Percentiles rank a stretch among this genome's conserved stretches.
These are phyloP conservation scores for Paraleonurus japonicus DNA, from an alignment of 257 asterid species.

Conservation along the genomic window DNA sequence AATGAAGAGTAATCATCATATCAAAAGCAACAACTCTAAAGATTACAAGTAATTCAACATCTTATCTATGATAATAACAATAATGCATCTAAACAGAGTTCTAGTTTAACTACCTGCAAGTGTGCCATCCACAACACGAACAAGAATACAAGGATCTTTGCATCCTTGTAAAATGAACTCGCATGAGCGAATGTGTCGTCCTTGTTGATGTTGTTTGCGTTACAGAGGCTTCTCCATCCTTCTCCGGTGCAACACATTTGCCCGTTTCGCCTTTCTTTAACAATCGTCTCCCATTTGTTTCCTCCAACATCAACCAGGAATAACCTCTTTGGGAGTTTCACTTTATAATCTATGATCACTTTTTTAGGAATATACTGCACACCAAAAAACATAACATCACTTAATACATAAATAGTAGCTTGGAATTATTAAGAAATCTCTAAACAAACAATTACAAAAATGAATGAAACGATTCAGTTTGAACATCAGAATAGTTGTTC, in stretches of 20 bases:
- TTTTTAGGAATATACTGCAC: background rate
- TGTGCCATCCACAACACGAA: background rate
- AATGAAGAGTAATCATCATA: background rate
- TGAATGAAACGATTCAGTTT: too few relatives aligned
- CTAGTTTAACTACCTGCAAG: background rate
- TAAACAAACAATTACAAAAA: too few relatives aligned
- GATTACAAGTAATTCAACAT: too few relatives aligned
- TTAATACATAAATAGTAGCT: too few relatives aligned
- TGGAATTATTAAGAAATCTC: too few relatives aligned
- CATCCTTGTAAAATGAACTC: background rate
- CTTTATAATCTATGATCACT: too few relatives aligned
- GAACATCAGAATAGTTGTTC: background rate
- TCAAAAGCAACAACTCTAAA: background rate
- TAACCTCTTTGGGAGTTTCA: background rate
- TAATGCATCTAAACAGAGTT: too few relatives aligned
- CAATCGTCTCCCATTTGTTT: background rate
- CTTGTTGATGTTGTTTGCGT: background rate
- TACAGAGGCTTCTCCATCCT: background rate
- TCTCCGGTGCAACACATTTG: background rate
- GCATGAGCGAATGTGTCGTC: background rate
- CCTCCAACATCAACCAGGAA: background rate
- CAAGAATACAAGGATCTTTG: background rate
- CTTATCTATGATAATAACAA: background rate
- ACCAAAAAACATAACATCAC: background rate
- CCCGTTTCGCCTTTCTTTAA: background rate